Evolutionary conservation across 306 rosid species (phyloP).

Genomic region (Arachis hypogaea): DNA sequence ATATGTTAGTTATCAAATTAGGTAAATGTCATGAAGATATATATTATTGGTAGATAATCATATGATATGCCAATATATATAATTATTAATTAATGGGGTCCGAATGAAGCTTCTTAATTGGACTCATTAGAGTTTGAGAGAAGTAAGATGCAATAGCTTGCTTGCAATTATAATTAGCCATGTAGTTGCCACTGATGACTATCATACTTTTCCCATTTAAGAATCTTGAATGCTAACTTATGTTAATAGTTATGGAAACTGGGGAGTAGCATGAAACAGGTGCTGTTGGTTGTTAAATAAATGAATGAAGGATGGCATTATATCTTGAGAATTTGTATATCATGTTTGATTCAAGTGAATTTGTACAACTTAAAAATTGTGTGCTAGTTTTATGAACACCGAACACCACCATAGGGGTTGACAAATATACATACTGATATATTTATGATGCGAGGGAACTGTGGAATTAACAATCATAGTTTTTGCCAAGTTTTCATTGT

Average conservation of each 20-base stretch:
- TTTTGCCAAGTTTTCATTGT: neutral
- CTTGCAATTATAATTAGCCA: conserved; percentile 31
- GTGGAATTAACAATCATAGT: neutral
- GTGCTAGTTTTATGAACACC: too few relatives aligned
- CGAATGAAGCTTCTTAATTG: conserved; percentile 39
- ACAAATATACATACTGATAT: neutral
- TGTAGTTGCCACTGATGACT: neutral
- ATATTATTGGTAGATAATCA: conserved; percentile 17
- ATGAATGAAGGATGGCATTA: too few relatives aligned
- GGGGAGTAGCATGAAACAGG: neutral
- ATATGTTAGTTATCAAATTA: neutral
- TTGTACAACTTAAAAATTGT: too few relatives aligned
- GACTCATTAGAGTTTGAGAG: conserved; percentile 33
- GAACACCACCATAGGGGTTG: neutral
- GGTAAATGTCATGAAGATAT: conserved; percentile 9
- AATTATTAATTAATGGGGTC: neutral
- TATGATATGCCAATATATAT: conserved; percentile 36
- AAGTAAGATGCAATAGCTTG: conserved; percentile 45
- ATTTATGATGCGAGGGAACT: conserved; percentile 1
- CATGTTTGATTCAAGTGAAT: too few relatives aligned
- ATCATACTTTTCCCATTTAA: neutral
- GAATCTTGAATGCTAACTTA: neutral
- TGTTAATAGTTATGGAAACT: neutral
- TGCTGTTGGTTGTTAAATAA: too few relatives aligned
- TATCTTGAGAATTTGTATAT: too few relatives aligned